Conservation (phyloP, 208 protist species). For the Tritrichomonas musculus region DNA sequence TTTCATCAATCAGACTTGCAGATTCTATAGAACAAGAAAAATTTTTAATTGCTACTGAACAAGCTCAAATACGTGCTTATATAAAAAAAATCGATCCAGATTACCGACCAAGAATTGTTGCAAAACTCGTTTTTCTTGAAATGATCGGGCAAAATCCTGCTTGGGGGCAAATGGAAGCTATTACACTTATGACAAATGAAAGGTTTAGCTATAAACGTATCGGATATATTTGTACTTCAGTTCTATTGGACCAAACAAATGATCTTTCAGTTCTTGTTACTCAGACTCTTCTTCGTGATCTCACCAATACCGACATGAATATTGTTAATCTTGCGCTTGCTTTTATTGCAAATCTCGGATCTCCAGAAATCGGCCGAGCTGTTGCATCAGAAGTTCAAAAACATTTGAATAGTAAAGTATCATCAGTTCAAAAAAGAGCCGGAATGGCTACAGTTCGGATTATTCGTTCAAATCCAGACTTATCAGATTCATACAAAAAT, state of each 20-base stretch:
- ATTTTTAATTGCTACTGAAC: neutral
- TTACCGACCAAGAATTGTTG: neutral
- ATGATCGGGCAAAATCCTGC: neutral
- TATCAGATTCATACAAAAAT: neutral
- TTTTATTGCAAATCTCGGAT: neutral
- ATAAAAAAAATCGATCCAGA: neutral
- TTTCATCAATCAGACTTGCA: neutral
- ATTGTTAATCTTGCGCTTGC: neutral
- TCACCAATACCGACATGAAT: neutral
- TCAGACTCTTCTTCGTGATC: neutral
- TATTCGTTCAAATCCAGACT: neutral
- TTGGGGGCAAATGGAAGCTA: neutral
- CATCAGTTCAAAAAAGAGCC: neutral
- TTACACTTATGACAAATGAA: neutral
- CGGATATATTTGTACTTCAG: neutral
- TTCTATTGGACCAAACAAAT: neutral
- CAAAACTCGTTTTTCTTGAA: neutral
- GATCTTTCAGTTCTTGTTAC: neutral
- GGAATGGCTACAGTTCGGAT: neutral
- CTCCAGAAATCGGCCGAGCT: neutral
- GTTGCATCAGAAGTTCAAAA: neutral
- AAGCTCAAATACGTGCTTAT: neutral
- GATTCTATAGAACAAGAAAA: neutral
- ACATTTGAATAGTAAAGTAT: neutral
- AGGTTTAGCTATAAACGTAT: neutral